A percentile compares a stretch with the other conserved stretches of the same genome.
Conservation (phyloP, 176 grass and related monocot genomes). For the Zoysia pacifica region DNA sequence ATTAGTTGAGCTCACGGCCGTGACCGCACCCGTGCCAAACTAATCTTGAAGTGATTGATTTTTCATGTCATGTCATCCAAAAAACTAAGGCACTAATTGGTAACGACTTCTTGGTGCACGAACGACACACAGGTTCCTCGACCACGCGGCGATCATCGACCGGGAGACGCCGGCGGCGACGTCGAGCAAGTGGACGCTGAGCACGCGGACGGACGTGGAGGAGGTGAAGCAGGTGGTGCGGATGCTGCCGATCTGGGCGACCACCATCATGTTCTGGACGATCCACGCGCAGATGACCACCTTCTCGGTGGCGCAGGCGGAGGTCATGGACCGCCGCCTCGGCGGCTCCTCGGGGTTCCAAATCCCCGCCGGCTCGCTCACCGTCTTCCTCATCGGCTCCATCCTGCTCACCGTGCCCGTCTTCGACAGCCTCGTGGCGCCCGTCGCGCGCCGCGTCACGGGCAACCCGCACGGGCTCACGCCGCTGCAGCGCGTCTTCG, state of each 20-base stretch:
- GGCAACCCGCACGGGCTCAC: slow-evolving; percentile 73
- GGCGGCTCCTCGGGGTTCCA: slow-evolving; percentile 55
- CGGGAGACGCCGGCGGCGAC: neutral
- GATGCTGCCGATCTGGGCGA: slow-evolving; percentile 76
- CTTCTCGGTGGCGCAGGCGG: slow-evolving; percentile 83
- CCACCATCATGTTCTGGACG: slow-evolving; percentile 90
- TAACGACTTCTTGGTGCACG: neutral
- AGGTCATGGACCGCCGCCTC: slow-evolving; percentile 70
- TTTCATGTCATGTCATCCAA: neutral
- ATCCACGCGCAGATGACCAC: slow-evolving; percentile 96
- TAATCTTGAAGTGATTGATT: neutral
- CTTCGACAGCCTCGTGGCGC: slow-evolving; percentile 74
- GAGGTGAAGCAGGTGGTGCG: slow-evolving; percentile 81
- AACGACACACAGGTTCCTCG: slow-evolving; percentile 50
- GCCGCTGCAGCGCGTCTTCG: slow-evolving; percentile 78
- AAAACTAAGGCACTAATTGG: neutral
- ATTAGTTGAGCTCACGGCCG: neutral
- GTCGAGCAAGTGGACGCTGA: slow-evolving; percentile 46
- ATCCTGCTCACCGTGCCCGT: slow-evolving; percentile 88
- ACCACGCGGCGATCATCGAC: slow-evolving; percentile 60
- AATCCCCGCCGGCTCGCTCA: slow-evolving; percentile 89
- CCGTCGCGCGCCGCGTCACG: slow-evolving; percentile 49
- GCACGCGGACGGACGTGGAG: slow-evolving; percentile 73
- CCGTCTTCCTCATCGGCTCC: slow-evolving; percentile 91
- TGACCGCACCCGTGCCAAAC: neutral